Evolutionary conservation across 192 early-diverging fungal genomes (phyloP).

Genomic region (Spizellomyces punctatus): DNA sequence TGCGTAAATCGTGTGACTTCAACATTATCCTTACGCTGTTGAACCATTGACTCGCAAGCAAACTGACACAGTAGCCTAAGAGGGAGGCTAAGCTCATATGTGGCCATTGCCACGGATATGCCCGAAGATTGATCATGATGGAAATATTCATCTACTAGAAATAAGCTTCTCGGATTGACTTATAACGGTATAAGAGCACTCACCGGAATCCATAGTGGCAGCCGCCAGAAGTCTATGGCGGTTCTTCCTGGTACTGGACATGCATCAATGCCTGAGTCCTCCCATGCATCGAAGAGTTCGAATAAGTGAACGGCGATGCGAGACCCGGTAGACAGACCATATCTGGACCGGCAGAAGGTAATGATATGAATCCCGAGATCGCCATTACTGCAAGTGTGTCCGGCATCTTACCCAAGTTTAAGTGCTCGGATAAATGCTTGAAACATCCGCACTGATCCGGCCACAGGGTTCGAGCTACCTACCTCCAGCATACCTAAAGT

Average conservation of each 20-base stretch:
- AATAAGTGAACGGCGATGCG: conserved; percentile 21
- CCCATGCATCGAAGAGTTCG: conserved; percentile 14
- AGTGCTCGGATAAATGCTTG: conserved; percentile 29
- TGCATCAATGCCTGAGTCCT: background rate
- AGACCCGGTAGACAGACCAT: conserved; percentile 26
- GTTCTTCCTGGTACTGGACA: conserved; percentile 12
- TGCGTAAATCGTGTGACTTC: background rate
- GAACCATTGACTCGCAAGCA: conserved; percentile 26
- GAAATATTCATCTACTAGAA: conserved; percentile 28
- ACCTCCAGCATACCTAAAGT: conserved; percentile 39
- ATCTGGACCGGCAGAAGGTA: conserved; percentile 7
- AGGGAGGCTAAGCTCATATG: conserved; percentile 30
- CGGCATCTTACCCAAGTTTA: conserved; percentile 29
- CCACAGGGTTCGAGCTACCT: conserved; percentile 26
- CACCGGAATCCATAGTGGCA: conserved; percentile 31
- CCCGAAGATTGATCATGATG: conserved; percentile 32
- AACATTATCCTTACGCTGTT: conserved; percentile 10
- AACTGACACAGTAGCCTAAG: conserved; percentile 15
- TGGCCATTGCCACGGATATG: conserved; percentile 33
- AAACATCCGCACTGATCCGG: conserved; percentile 35
- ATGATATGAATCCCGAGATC: background rate
- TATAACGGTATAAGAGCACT: background rate
- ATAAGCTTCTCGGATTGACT: background rate
- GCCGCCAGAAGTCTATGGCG: conserved; percentile 25
- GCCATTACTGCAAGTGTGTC: background rate